These are phyloP conservation scores for Agrocybe chaxingu DNA, from an alignment of 768 basidiomycete genomes.

Conservation along the genomic window DNA sequence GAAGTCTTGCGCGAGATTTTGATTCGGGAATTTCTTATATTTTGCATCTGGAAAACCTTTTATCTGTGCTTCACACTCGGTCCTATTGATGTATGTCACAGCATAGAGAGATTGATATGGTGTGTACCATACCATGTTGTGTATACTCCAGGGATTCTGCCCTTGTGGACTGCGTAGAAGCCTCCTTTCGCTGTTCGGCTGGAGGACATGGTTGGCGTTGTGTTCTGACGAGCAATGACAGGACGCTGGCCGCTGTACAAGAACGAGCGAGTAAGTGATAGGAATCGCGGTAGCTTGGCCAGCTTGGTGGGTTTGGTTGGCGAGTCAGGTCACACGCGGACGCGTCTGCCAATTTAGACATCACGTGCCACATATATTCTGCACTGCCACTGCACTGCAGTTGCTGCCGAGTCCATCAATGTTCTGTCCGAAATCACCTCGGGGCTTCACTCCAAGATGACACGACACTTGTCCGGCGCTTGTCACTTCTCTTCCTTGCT, in stretches of 20 bases:
- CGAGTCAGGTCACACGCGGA: too few relatives aligned
- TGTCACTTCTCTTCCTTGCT: too few relatives aligned
- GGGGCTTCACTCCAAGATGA: too few relatives aligned
- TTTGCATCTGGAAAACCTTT: constrained; percentile 58
- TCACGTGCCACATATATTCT: too few relatives aligned
- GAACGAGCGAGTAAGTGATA: background rate
- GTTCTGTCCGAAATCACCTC: too few relatives aligned
- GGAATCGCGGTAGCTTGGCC: too few relatives aligned
- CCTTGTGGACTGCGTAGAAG: constrained; percentile 75
- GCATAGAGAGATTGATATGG: background rate
- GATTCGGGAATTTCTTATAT: constrained; percentile 65
- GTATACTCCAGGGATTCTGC: constrained; percentile 65
- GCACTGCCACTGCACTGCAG: too few relatives aligned
- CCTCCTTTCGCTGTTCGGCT: constrained; percentile 31
- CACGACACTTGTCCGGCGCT: too few relatives aligned
- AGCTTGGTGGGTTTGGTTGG: too few relatives aligned
- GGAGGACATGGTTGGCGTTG: constrained; percentile 12
- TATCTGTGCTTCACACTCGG: constrained; percentile 66
- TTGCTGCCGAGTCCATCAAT: too few relatives aligned
- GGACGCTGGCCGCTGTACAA: background rate
- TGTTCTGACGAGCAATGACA: background rate
- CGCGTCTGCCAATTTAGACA: too few relatives aligned
- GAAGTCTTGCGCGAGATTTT: constrained; percentile 59
- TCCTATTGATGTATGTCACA: constrained; percentile 42
- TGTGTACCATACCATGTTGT: constrained; percentile 53